Evolutionary conservation across 2,329 filamentous ascomycete species (phyloP), one percentile per base, ranked within the genome.

Genomic region (Cyphellophora europaea): DNA sequence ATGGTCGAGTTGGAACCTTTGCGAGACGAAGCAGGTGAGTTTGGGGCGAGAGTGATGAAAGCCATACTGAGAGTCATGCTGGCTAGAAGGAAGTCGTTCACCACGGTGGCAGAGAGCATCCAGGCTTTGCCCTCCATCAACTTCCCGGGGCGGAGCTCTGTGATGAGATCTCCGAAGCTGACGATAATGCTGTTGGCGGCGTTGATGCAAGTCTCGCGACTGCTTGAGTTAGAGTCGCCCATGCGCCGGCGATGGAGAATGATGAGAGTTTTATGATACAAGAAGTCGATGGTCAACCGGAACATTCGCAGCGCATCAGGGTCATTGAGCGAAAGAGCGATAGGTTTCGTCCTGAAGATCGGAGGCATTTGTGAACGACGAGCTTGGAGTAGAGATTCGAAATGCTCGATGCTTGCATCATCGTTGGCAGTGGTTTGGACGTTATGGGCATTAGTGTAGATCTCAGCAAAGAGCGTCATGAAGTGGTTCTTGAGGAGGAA

Each of bases 221-320:
- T 18, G 6, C 13, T 18, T 18, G 30, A 5, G 12, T 18, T 19
- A 12, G 12, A 12, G 12, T 18, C 12, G 15, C 15, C 30, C 15
- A 32, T 19, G 15, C 30, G 30, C 12, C 30, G 15, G 13, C 30
- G 60, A 47, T 76, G 71, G n/a, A 77, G 49, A 1, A 73, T 63
- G 19, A 67, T 63, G 32, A 64, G 63, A 6, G 65, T 56, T 45
- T 71, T 71, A 30, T 67, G 63, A 45, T 67, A 69, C 4, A 71
- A 53, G 4, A 74, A 50, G 12, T 72, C 63, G 14, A 75, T 49
- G 27, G 66, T 70, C 41, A 71, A 62, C 4, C 67, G 60, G 15
- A 62, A 59, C 55, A 74, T 67, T 19, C 76, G 62, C 6, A 69
- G 44, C n/a, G 66, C 58, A 1, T 68, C 57, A 1, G 65, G 52